Base-by-base conservation (phyloP, 176 grass and related monocot species). In the Triticum turgidum region DNA sequence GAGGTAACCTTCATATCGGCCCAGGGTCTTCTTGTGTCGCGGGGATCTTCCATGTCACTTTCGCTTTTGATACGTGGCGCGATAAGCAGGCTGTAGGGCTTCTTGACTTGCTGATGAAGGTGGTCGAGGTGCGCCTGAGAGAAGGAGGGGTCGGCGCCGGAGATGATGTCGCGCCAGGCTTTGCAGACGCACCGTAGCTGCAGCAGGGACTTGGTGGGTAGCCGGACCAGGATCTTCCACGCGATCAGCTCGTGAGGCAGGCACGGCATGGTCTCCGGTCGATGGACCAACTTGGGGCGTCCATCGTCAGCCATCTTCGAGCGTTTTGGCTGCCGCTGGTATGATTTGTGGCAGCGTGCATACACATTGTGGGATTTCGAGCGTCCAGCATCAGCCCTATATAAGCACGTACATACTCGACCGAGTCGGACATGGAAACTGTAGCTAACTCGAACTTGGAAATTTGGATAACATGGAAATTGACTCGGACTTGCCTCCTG, bases 131-230 rank as follows among this genome's bases (percentile, higher is more conserved):
- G 79, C 42, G 79, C 63, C 17, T 30, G 9, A 10, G 45, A 29
- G 41, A 81, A 35, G 10, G 64, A 67, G 5, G 64, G 39, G 64
- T 67, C 49, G 49, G 49, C 79, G 17, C 1, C 5, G 25, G 63
- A 81, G 79, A 81, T 51, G 79, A 11, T 49, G 79, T 5, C 3
- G 41, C 63, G 79, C 42, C 79, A 81, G 15, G 79, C 79, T 63
- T 81, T 81, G 79, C 79, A 67, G 7, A 81, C 79, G 39, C 24
- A 67, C 8, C 15, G 39, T 2, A 81, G 64, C 14, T 8, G 78
- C 4, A 81, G 39, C 62, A 81, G 15, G 2, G 62, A 66, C 8
- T 81, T 66, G 8, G 45, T 9, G 0, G 79, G 79, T 9, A 81
- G 24, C 24, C 37, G 25, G 39, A 42, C 1, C 1, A 81, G 79